Conservation (phyloP, 441 rosid species). For the Gossypium gossypioides region DNA sequence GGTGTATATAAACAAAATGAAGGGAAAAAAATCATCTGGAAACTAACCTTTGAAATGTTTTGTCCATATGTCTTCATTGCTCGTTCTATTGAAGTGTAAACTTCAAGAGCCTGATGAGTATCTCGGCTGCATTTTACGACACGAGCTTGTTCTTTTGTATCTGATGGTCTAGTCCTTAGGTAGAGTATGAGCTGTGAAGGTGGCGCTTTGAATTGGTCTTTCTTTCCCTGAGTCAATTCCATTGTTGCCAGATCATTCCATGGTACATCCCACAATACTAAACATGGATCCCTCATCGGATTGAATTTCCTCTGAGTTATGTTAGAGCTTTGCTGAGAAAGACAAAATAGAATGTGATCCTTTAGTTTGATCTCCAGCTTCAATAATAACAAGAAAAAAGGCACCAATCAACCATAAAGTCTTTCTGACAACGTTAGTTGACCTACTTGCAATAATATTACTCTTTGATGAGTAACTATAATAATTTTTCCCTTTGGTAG, state of each 20-base stretch:
- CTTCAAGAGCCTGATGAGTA: conserved; percentile 61
- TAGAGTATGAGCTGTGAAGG: conserved; percentile 63
- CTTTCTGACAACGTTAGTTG: conserved; percentile 7
- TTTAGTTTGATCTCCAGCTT: not conserved
- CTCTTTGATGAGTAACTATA: conserved; percentile 78
- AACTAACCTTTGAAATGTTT: conserved; percentile 45
- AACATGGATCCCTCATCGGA: conserved; percentile 90
- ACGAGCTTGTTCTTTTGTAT: conserved; percentile 62
- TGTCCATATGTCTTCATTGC: conserved; percentile 63
- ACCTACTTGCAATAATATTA: conserved; percentile 81
- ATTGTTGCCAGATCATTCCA: conserved; percentile 68
- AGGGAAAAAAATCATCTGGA: not conserved
- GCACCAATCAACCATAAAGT: not conserved
- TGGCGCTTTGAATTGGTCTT: conserved; percentile 59
- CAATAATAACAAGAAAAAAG: not conserved
- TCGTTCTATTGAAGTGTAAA: conserved; percentile 65
- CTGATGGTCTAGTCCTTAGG: conserved; percentile 44
- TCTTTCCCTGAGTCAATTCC: conserved; percentile 84
- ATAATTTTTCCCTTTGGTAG: conserved; percentile 74
- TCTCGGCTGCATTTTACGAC: conserved; percentile 63
- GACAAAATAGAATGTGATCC: conserved; percentile 1
- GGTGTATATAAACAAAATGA: not conserved
- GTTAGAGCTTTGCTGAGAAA: conserved; percentile 75
- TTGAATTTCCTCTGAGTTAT: conserved; percentile 79
- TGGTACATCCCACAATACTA: conserved; percentile 68